Evolutionary conservation across 2,329 filamentous ascomycete species (phyloP).

Genomic region (Trichophyton simii): DNA sequence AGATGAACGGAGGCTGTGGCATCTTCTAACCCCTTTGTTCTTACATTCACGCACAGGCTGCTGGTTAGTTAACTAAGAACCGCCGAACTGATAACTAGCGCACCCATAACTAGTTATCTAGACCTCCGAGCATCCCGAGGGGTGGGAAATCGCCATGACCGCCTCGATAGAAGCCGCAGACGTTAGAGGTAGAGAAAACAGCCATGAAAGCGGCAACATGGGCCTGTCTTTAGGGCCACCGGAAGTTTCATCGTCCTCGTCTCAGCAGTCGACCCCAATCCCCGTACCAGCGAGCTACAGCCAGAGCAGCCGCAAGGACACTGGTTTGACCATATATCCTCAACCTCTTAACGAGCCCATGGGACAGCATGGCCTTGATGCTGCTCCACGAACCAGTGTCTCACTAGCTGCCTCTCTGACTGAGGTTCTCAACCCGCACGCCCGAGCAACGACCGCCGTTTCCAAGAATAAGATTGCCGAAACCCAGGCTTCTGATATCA

Average conservation of each 20-base stretch:
- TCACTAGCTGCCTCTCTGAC: conserved; percentile 47
- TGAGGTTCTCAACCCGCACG: conserved; percentile 7
- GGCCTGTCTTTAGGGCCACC: not conserved
- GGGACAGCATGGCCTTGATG: not conserved
- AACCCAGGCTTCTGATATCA: conserved; percentile 1
- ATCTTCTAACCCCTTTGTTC: not conserved
- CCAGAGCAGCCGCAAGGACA: not conserved
- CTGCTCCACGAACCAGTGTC: conserved; percentile 21
- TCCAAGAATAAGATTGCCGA: conserved; percentile 8
- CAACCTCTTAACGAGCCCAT: not conserved
- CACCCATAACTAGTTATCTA: not conserved
- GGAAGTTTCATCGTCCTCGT: not conserved
- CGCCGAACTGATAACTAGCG: not conserved
- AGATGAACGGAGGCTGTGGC: not conserved
- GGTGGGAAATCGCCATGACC: not conserved
- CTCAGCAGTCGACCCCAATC: not conserved
- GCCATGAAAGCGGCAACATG: not conserved
- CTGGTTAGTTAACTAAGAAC: not conserved
- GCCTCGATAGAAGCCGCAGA: not conserved
- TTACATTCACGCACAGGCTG: not conserved
- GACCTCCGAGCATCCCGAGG: not conserved
- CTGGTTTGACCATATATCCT: not conserved
- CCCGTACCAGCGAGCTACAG: not conserved
- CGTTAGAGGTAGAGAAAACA: not conserved
- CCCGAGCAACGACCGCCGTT: not conserved